phyloP scores from a whole-genome alignment of 2,329 filamentous ascomycete species.

The Arthrobotrys sinensis region DNA sequence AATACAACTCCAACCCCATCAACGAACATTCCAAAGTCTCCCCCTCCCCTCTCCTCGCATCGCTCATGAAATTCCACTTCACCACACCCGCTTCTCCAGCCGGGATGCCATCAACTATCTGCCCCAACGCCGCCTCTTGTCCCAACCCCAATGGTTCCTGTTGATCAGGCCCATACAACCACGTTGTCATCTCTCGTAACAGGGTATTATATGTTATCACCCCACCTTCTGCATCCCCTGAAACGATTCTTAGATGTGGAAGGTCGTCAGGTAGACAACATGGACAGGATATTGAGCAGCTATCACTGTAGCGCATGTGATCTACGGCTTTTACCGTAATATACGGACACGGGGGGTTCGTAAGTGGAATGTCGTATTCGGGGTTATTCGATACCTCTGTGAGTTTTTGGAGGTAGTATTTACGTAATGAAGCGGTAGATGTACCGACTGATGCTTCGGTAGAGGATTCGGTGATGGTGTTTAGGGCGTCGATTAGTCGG shows the following conservation, averaged over 20 bases:
- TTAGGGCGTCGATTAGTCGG: conserved; percentile 2
- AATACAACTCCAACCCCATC: conserved; percentile 39
- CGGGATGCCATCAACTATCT: conserved; percentile 26
- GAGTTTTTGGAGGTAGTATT: conserved; percentile 42
- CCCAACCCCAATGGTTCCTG: conserved; percentile 2
- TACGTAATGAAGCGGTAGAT: conserved; percentile 19
- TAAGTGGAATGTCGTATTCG: conserved; percentile 39
- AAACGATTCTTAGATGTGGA: conserved; percentile 19
- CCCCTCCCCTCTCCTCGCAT: neutral
- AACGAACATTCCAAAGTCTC: neutral
- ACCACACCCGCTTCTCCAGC: conserved; percentile 39
- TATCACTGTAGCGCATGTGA: conserved; percentile 1
- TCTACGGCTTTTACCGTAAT: conserved; percentile 33
- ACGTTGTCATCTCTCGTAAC: conserved; percentile 10
- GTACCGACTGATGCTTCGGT: conserved; percentile 19
- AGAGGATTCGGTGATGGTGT: conserved; percentile 33
- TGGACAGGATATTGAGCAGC: conserved; percentile 35
- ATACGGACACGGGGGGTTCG: conserved; percentile 39
- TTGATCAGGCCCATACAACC: conserved; percentile 47
- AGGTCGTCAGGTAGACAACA: conserved; percentile 47
- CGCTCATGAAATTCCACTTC: conserved; percentile 48
- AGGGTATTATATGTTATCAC: conserved; percentile 30
- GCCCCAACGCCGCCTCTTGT: conserved; percentile 1
- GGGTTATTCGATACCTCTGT: conserved; percentile 16
- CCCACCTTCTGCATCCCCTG: conserved; percentile 35